phyloP scores from a whole-genome alignment of 768 basidiomycete species.

The Kwoniella bestiolae region DNA sequence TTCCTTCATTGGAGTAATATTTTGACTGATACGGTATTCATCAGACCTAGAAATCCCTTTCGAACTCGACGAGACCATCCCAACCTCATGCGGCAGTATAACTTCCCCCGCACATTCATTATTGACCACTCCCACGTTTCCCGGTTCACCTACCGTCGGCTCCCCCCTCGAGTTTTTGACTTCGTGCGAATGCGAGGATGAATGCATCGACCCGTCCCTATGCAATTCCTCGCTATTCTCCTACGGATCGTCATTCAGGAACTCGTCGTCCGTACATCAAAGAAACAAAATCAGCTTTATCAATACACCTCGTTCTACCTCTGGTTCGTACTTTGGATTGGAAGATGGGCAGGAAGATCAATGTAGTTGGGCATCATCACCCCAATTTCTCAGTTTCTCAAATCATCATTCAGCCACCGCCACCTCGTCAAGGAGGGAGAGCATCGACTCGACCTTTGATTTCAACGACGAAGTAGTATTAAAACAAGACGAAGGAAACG shows the following conservation, averaged over 20 bases:
- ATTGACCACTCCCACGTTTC: slow-evolving; percentile 10
- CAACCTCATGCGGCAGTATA: background rate
- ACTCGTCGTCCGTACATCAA: background rate
- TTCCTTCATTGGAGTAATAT: too few relatives aligned
- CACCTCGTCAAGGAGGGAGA: background rate
- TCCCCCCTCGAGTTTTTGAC: background rate
- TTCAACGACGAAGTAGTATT: background rate
- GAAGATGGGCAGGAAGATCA: background rate
- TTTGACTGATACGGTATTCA: background rate
- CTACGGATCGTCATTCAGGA: slow-evolving; percentile 5
- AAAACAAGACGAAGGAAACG: background rate
- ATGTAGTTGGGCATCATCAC: slow-evolving; percentile 18
- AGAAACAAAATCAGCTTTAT: background rate
- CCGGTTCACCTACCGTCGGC: background rate
- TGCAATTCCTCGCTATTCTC: slow-evolving; percentile 12
- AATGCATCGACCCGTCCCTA: slow-evolving; percentile 20
- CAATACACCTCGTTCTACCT: too few relatives aligned
- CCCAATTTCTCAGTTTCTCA: background rate
- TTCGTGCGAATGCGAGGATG: slow-evolving; percentile 1
- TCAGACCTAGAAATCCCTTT: slow-evolving; percentile 13
- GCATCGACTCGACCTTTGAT: slow-evolving; percentile 1
- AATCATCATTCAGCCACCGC: background rate
- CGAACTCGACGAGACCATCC: background rate
- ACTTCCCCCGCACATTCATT: slow-evolving; percentile 12
- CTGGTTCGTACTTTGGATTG: too few relatives aligned